Base-by-base conservation (phyloP, 2,329 filamentous ascomycete species). In the Ilyonectria destructans region DNA sequence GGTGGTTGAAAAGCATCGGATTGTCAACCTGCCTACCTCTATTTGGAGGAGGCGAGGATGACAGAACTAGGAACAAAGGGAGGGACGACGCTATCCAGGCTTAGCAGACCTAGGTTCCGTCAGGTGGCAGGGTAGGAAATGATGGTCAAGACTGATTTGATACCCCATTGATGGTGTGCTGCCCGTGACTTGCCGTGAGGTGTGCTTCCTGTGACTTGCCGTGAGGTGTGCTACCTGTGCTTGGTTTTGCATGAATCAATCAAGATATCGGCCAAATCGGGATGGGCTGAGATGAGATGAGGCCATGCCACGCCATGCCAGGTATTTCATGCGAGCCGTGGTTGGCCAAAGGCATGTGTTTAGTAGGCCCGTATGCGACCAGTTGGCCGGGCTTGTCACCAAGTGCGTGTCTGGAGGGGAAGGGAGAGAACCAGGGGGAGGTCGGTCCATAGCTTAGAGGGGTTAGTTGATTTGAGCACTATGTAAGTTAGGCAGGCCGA, bases 71-170 rank as follows among this genome's bases (percentile, higher is more conserved):
- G 31, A 51, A 31, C 17, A 23, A 17, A 6, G 21, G 40, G 10
- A 10, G 29, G 12, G 51, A 54, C 9, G 51, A 35, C 10, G 29
- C 21, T 15, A 19, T 35, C n/a, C 51, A 54, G 10, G n/a, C n/a
- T 19, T 33, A 21, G n/a, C n/a, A 21, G 31, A 35, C n/a, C n/a
- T 15, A 21, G n/a, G 7, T 31, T 29, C 13, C 9, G 43, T 19
- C 23, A 35, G 19, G 21, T 33, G 23, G 19, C 37, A 23, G 37
- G 56, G 26, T 71, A 74, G 67, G 52, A 72, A 74, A 68, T 61
- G 68, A 65, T 33, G 62, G 69, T 37, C 23, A 58, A 65, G 67
- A 69, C 51, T 73, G 69, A 58, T 69, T 74, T 73, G 69, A 73
- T 72, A 74, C 71, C 71, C 59, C 43, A 58, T 19, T 40, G 59